phyloP scores from a whole-genome alignment of 139 green algal species.

The Nannochloris sp. region DNA sequence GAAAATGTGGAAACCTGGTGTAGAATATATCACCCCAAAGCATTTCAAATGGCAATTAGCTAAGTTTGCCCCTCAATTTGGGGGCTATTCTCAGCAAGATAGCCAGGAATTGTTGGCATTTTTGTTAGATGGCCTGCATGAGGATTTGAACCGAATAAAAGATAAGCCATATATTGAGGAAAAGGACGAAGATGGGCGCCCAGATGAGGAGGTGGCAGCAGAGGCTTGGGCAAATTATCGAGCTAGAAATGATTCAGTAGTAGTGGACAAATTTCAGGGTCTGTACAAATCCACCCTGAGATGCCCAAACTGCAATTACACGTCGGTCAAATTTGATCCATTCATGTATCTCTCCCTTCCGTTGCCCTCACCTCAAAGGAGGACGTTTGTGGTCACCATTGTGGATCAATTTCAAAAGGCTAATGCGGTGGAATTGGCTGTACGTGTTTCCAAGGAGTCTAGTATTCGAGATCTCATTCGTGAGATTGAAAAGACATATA shows the following conservation, averaged over 20 bases:
- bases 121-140: slow-evolving; percentile 78
- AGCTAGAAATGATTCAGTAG: slow-evolving; percentile 76
- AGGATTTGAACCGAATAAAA: slow-evolving; percentile 92
- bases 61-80: slow-evolving; percentile 86
- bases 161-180: slow-evolving; percentile 89
- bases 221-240: slow-evolving; percentile 77
- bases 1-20: slow-evolving; percentile 67
- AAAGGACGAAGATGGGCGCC: slow-evolving; percentile 55
- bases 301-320: slow-evolving; percentile 71
- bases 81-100: slow-evolving; percentile 91
- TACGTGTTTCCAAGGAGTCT: slow-evolving; percentile 36
- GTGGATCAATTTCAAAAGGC: slow-evolving; percentile 38
- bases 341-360: slow-evolving; percentile 95
- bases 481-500: slow-evolving; percentile 12
- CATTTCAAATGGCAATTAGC: slow-evolving; percentile 76
- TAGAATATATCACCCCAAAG: slow-evolving; percentile 41
- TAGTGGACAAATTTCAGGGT: slow-evolving; percentile 85
- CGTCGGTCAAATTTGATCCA: slow-evolving; percentile 84
- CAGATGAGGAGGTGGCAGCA: slow-evolving; percentile 70
- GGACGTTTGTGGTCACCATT: slow-evolving; percentile 45
- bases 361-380: slow-evolving; percentile 50
- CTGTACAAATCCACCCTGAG: slow-evolving; percentile 73
- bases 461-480: slow-evolving; percentile 35
- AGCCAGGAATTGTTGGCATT: slow-evolving; percentile 86
- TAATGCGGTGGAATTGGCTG: slow-evolving; percentile 18